A percentile compares a stretch with the other conserved stretches of the same genome.
phyloP scores from a whole-genome alignment of 2,329 filamentous ascomycete genomes.

The Pseudocercospora fuligena region DNA sequence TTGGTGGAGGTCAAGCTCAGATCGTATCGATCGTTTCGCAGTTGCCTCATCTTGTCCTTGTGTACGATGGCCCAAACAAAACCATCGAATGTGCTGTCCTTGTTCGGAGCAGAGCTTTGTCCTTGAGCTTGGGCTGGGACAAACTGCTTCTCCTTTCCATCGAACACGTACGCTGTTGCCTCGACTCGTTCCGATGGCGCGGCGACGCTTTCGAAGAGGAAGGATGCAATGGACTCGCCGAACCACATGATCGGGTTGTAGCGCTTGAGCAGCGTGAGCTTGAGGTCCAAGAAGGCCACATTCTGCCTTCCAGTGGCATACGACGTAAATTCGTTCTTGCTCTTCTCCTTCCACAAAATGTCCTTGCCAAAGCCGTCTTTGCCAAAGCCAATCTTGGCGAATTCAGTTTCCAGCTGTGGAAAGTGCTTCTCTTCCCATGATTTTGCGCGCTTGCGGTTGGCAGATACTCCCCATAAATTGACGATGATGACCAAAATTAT shows the following conservation, averaged over 20 bases:
- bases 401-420: constrained; percentile 76
- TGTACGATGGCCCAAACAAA: constrained; percentile 97
- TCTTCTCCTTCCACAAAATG: constrained; percentile 77
- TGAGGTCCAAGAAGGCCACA: constrained; percentile 85
- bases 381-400: constrained; percentile 82
- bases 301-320: constrained; percentile 95
- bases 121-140: constrained; percentile 64
- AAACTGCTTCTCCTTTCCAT: constrained; percentile 83
- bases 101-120: constrained; percentile 52
- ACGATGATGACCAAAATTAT: constrained; percentile 75
- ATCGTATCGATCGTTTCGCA: constrained; percentile 93
- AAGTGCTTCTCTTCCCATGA: constrained; percentile 79
- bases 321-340: constrained; percentile 80
- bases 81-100: constrained; percentile 73
- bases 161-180: constrained; percentile 82
- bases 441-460: constrained; percentile 80
- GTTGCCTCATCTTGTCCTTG: constrained; percentile 88
- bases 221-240: constrained; percentile 71
- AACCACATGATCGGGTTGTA: constrained; percentile 76
- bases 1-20: constrained; percentile 91
- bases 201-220: constrained; percentile 79
- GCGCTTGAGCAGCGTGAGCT: constrained; percentile 78
- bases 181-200: constrained; percentile 74
- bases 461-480: constrained; percentile 78
- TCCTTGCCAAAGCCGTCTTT: constrained; percentile 68